phyloP scores from a whole-genome alignment of 371 early-diverging fungal genomes.

The Mucor piriformis region DNA sequence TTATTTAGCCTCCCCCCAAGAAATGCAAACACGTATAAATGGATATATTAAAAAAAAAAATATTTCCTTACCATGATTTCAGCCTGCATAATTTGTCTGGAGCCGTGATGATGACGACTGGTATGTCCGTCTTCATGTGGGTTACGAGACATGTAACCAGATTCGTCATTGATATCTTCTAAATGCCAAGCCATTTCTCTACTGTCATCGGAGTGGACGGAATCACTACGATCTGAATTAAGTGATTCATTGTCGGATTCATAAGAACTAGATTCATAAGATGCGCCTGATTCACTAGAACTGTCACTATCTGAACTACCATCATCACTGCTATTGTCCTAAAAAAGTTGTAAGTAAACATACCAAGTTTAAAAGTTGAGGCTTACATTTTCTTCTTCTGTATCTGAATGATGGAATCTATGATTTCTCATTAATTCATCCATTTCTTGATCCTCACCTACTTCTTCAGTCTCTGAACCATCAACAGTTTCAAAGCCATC shows the following conservation, averaged over 20 bases:
- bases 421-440: constrained; percentile 23
- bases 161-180: constrained; percentile 22
- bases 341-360: background rate
- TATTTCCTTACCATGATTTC: background rate
- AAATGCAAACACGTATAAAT: background rate
- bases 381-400: constrained; percentile 22
- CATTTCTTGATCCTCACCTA: constrained; percentile 45
- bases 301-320: constrained; percentile 3
- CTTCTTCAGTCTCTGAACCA: constrained; percentile 39
- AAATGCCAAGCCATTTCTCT: constrained; percentile 23
- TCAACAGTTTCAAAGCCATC: constrained; percentile 20
- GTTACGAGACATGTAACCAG: background rate
- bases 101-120: background rate
- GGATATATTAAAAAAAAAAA: background rate
- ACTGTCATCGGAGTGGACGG: constrained; percentile 16
- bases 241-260: constrained; percentile 16
- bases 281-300: background rate
- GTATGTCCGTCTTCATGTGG: background rate
- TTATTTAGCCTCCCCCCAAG: background rate
- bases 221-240: constrained; percentile 21
- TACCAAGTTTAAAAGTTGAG: background rate
- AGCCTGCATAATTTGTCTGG: background rate
- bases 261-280: constrained; percentile 14
- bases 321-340: background rate
- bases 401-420: constrained; percentile 26